Evolutionary conservation across 495 filamentous ascomycete genomes (phyloP).

Genomic region (Darksidea phi): DNA sequence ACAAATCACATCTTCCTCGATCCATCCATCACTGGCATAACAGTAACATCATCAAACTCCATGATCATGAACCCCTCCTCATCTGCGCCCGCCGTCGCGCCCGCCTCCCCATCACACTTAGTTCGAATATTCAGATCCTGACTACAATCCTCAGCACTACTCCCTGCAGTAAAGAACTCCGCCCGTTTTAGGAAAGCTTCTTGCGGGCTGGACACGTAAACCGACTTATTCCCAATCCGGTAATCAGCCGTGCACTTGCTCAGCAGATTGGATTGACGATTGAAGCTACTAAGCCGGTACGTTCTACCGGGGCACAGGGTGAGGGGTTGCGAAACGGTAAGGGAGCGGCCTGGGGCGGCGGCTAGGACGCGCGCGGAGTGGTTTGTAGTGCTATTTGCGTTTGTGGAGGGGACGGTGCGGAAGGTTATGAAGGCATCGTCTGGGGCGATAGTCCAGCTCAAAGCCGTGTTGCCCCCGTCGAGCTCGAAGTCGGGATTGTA

Average conservation of each 20-base stretch:
- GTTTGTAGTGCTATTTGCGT: background rate
- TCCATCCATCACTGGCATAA: background rate
- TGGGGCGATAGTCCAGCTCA: slow-evolving; percentile 20
- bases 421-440: slow-evolving; percentile 19
- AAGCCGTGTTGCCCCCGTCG: slow-evolving; percentile 15
- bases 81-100: slow-evolving; percentile 4
- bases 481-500: slow-evolving; percentile 33
- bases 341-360: background rate
- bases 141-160: slow-evolving; percentile 13
- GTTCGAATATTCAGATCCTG: slow-evolving; percentile 11
- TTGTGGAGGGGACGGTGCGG: slow-evolving; percentile 4
- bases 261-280: slow-evolving; percentile 5
- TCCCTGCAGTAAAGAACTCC: slow-evolving; percentile 8
- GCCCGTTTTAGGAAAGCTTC: background rate
- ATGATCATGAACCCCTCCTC: slow-evolving; percentile 10
- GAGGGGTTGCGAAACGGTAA: slow-evolving; percentile 21
- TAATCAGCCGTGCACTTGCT: slow-evolving; percentile 13
- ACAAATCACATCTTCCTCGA: no score
- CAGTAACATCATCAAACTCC: slow-evolving; percentile 25
- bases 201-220: slow-evolving; percentile 3
- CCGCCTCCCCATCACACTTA: slow-evolving; percentile 11
- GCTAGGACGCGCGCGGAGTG: slow-evolving; percentile 13
- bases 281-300: slow-evolving; percentile 7
- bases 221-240: slow-evolving; percentile 1
- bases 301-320: slow-evolving; percentile 30